Conservation (phyloP, 257 asterid species). For the Schizonepeta tenuifolia region DNA sequence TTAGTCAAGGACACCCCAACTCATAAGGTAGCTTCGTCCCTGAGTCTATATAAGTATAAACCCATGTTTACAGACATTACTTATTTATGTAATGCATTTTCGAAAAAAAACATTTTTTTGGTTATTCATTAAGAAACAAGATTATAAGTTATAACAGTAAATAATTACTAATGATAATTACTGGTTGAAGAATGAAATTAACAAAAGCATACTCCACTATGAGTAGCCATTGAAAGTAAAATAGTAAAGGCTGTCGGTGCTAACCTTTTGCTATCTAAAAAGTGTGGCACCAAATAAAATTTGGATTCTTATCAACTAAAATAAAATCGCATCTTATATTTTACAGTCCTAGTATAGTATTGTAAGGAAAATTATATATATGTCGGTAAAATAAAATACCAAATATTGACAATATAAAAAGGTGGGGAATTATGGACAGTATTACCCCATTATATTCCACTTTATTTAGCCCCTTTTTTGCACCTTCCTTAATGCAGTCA, state of each 20-base stretch:
- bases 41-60: no score
- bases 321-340: not conserved
- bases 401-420: not conserved
- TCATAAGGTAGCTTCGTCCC: no score
- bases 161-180: not conserved
- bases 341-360: not conserved
- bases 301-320: not conserved
- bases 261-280: slow-evolving; percentile 26
- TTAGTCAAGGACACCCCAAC: no score
- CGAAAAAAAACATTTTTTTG: no score
- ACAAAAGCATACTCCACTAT: slow-evolving; percentile 28
- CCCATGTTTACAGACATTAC: no score
- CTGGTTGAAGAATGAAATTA: not conserved
- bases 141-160: not conserved
- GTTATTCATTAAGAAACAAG: no score
- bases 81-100: no score
- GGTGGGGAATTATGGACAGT: not conserved
- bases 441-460: slow-evolving; percentile 24
- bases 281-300: slow-evolving; percentile 19
- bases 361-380: not conserved
- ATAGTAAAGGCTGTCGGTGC: slow-evolving; percentile 46
- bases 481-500: slow-evolving; percentile 43
- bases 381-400: not conserved
- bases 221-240: slow-evolving; percentile 27
- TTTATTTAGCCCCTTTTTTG: slow-evolving; percentile 18